Evolutionary conservation across 768 basidiomycete species (phyloP).

Genomic region (Thelephora ganbajun): DNA sequence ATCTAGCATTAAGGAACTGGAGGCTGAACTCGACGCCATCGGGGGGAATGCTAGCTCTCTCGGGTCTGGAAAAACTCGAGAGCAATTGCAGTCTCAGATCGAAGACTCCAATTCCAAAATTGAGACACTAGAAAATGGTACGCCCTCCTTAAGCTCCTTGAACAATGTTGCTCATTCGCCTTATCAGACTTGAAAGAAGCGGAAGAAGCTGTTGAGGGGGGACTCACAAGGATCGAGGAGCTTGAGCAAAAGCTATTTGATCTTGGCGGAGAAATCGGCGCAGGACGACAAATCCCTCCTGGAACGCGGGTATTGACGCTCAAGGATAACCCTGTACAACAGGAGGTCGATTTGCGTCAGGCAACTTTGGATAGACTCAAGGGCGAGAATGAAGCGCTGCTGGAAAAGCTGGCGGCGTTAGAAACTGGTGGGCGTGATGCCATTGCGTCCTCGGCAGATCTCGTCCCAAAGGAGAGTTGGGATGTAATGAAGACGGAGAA

Average conservation of each 20-base stretch:
- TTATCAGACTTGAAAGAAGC: conserved; percentile 31
- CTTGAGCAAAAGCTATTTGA: conserved; percentile 73
- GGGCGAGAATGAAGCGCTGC: conserved; percentile 72
- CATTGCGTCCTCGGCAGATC: conserved; percentile 17
- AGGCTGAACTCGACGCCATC: conserved; percentile 32
- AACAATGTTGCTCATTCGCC: neutral
- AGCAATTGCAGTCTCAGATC: conserved; percentile 27
- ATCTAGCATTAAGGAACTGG: conserved; percentile 27
- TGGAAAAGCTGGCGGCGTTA: conserved; percentile 49
- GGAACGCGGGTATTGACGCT: conserved; percentile 56
- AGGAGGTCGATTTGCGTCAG: conserved; percentile 66
- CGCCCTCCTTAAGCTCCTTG: neutral
- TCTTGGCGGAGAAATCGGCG: conserved; percentile 60
- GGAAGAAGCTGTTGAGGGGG: conserved; percentile 20
- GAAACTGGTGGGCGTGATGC: conserved; percentile 26
- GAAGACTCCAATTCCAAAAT: conserved; percentile 22
- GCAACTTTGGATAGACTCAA: conserved; percentile 63
- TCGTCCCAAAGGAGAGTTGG: conserved; percentile 72
- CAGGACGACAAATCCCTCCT: conserved; percentile 63
- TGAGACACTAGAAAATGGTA: conserved; percentile 14
- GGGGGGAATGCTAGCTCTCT: conserved; percentile 19
- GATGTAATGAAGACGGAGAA: conserved; percentile 61
- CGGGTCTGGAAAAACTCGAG: conserved; percentile 13
- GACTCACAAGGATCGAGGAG: conserved; percentile 44
- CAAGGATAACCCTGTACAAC: conserved; percentile 68